Evolutionary conservation across 192 early-diverging fungal species (phyloP), one percentile per base, ranked within the genome.

Genomic region (Diversispora epigaea): DNA sequence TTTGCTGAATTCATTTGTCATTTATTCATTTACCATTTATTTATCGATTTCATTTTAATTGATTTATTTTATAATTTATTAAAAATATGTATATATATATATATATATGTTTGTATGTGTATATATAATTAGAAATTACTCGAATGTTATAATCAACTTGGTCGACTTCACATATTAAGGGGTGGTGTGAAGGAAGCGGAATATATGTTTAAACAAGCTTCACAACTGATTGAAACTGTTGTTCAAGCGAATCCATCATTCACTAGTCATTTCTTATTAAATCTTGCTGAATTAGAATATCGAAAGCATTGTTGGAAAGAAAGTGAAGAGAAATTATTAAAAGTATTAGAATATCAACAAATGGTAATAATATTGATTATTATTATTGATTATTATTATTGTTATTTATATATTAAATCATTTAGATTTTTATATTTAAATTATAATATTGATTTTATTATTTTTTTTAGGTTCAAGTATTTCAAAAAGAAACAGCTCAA

Each of bases 181-280:
- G 92, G 92, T 4, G 87, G 89, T 12, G 72, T 79, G 21, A 75
- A 77, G 40, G 89, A 92, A 67, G 84, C 89, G 2, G 85, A 89
- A 58, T 90, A 88, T 73, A 92, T 84, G 79, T 82, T 87, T 32
- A 73, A 83, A 43, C 81, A 89, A 63, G 89, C 91, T 0, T 70
- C 84, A 32, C 61, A 79, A n/a, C 74, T 92, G 7, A 88, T 89
- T 8, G 71, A 82, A 63, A 56, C 25, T 0, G 25, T 74, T 0
- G 79, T 82, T 2, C 81, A 77, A 21, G 80, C 84, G 4, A 68
- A 79, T 17, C 79, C 84, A 12, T 74, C 84, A 12, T 74, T 76
- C 4, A 63, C 79, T 6, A 85, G 80, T 52, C 60, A 50, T 8
- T 81, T 82, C 32, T 76, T 80, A 32, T 77, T 92, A 32, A 71